These are phyloP conservation scores for Fusarium chlamydosporum DNA, from an alignment of 2,329 filamentous ascomycete species.

Conservation along the genomic window DNA sequence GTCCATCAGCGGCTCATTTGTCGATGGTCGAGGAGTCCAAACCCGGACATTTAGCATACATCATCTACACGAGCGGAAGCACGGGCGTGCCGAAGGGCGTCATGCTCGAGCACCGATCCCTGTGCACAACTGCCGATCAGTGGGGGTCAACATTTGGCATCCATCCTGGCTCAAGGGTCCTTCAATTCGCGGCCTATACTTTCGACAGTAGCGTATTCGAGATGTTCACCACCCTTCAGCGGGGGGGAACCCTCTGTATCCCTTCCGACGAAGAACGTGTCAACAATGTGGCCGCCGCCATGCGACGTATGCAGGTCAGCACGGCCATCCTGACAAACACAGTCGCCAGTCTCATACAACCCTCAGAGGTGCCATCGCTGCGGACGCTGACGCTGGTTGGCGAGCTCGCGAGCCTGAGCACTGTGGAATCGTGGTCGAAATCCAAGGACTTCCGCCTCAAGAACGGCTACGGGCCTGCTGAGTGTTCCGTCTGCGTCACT, in stretches of 20 bases:
- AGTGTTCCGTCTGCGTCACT: constrained; percentile 10
- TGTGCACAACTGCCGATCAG: constrained; percentile 17
- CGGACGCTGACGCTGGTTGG: constrained; percentile 13
- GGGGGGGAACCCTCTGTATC: constrained; percentile 10
- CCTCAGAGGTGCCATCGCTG: constrained; percentile 16
- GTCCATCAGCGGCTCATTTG: constrained; percentile 13
- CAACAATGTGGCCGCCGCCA: constrained; percentile 8
- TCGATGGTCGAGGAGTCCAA: constrained; percentile 14
- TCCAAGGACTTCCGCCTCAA: constrained; percentile 8
- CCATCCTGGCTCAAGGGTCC: constrained; percentile 7
- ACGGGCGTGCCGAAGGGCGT: constrained; percentile 41
- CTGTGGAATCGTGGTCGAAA: constrained; percentile 14
- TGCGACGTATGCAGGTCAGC: constrained; percentile 9
- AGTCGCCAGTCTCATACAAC: constrained; percentile 8
- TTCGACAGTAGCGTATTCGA: constrained; percentile 10
- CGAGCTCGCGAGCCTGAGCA: constrained; percentile 3
- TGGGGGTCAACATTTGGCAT: constrained; percentile 14
- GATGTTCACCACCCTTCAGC: constrained; percentile 12
- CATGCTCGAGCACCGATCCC: constrained; percentile 30
- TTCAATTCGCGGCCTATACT: constrained; percentile 14
- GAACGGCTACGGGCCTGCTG: constrained; percentile 16
- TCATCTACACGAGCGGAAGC: constrained; percentile 38
- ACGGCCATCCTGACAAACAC: constrained; percentile 8
- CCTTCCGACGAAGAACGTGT: constrained; percentile 16
- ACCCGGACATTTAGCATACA: constrained; percentile 14